phyloP scores from a whole-genome alignment of 495 filamentous ascomycete genomes.

The Aspergillus ellipticus region DNA sequence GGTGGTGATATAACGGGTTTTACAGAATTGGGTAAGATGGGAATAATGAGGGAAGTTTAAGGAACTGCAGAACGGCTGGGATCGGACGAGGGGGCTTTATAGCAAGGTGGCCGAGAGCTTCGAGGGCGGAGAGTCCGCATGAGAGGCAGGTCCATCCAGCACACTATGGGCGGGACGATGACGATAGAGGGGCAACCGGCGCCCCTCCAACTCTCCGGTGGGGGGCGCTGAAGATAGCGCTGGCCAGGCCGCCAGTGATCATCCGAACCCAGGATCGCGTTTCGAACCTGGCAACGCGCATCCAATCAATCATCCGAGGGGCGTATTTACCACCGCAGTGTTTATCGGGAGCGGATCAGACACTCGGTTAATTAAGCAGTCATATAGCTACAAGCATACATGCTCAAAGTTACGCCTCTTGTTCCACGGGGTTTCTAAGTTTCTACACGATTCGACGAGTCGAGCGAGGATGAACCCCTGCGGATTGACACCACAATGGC shows the following conservation, averaged over 20 bases:
- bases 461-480: too few relatives aligned
- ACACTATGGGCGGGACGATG: constrained; percentile 12
- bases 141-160: constrained; percentile 40
- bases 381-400: too few relatives aligned
- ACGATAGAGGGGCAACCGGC: constrained; percentile 19
- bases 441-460: neutral
- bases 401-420: neutral
- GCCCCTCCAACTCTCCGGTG: constrained; percentile 7
- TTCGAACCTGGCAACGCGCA: neutral
- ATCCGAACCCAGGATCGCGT: neutral
- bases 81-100: constrained; percentile 12
- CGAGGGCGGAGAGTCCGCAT: neutral
- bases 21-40: neutral
- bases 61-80: neutral
- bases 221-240: neutral
- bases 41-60: neutral
- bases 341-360: too few relatives aligned
- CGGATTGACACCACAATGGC: constrained; percentile 6
- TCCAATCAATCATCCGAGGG: too few relatives aligned
- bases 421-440: too few relatives aligned
- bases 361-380: neutral
- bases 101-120: neutral
- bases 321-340: too few relatives aligned
- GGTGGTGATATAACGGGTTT: too few relatives aligned
- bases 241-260: constrained; percentile 3